A percentile compares a stretch with the other conserved stretches of the same genome.
Evolutionary conservation across 257 asterid genomes (phyloP).

Genomic region (Henckelia pumila): DNA sequence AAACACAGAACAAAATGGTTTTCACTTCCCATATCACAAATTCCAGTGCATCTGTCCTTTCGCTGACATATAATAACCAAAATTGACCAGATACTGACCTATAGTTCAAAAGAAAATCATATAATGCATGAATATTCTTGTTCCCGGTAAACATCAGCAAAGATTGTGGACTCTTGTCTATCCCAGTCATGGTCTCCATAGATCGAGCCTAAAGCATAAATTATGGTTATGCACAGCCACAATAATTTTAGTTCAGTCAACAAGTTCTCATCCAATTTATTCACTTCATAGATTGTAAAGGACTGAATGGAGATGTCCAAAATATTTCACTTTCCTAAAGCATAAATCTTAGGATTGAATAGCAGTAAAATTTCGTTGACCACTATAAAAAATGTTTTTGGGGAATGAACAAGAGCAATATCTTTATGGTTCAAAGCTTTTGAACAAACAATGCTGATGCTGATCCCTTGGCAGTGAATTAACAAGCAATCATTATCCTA

Average conservation of each 20-base stretch:
- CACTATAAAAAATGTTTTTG: not conserved
- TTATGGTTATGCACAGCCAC: slow-evolving; percentile 22
- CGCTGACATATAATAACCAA: slow-evolving; percentile 3
- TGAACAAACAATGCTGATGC: not conserved
- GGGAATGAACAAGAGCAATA: slow-evolving; percentile 8
- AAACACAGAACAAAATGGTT: slow-evolving; percentile 6
- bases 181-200: slow-evolving; percentile 42
- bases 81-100: slow-evolving; percentile 46
- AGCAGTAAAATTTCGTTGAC: not conserved
- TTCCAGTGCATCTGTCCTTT: slow-evolving; percentile 13
- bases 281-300: slow-evolving; percentile 10
- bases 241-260: slow-evolving; percentile 9
- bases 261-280: slow-evolving; percentile 7
- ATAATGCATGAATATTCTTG: slow-evolving; percentile 65
- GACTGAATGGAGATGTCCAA: slow-evolving; percentile 14
- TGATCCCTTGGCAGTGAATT: slow-evolving; percentile 16
- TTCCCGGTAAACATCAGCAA: slow-evolving; percentile 70
- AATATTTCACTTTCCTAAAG: slow-evolving; percentile 3
- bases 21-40: not conserved
- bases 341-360: not conserved
- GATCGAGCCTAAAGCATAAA: slow-evolving; percentile 53
- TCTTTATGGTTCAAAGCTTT: not conserved
- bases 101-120: slow-evolving; percentile 71
- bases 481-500: slow-evolving; percentile 6
- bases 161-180: slow-evolving; percentile 82